Conservation (phyloP, 2,329 filamentous ascomycete species). For the Fusarium globosum region DNA sequence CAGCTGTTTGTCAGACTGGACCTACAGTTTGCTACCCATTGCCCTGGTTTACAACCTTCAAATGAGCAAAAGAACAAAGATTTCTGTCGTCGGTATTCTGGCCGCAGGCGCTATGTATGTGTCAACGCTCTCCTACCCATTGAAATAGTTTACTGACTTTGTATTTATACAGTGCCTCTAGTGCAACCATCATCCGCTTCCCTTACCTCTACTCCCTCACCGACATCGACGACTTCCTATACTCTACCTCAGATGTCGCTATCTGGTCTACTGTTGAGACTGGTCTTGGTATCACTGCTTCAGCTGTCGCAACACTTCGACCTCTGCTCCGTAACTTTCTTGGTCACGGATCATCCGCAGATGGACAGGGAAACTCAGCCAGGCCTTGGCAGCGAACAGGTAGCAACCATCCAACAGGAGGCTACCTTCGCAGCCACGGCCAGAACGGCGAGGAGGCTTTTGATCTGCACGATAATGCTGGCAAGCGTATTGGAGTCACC, state of each 20-base stretch:
- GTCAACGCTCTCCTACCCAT: rapidly evolving
- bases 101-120: slow-evolving; percentile 25
- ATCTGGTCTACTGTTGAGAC: slow-evolving; percentile 60
- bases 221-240: slow-evolving; percentile 55
- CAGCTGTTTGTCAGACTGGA: slow-evolving; percentile 55
- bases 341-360: slow-evolving; percentile 12
- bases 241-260: slow-evolving; percentile 55
- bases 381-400: slow-evolving; percentile 34
- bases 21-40: slow-evolving; percentile 53
- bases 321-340: slow-evolving; percentile 15
- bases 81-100: slow-evolving; percentile 48
- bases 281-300: slow-evolving; percentile 55
- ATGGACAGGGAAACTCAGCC: slow-evolving; percentile 31
- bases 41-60: slow-evolving; percentile 55
- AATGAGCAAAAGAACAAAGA: slow-evolving; percentile 53
- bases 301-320: slow-evolving; percentile 53
- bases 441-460: slow-evolving; percentile 11
- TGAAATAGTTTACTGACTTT: neutral
- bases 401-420: slow-evolving; percentile 26
- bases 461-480: slow-evolving; percentile 18
- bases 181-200: slow-evolving; percentile 57
- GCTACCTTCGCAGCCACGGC: slow-evolving; percentile 38
- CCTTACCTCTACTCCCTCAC: slow-evolving; percentile 54
- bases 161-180: slow-evolving; percentile 40
- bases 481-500: slow-evolving; percentile 33